Conservation (phyloP, 495 filamentous ascomycete genomes). For the Talaromyces wortmannii region DNA sequence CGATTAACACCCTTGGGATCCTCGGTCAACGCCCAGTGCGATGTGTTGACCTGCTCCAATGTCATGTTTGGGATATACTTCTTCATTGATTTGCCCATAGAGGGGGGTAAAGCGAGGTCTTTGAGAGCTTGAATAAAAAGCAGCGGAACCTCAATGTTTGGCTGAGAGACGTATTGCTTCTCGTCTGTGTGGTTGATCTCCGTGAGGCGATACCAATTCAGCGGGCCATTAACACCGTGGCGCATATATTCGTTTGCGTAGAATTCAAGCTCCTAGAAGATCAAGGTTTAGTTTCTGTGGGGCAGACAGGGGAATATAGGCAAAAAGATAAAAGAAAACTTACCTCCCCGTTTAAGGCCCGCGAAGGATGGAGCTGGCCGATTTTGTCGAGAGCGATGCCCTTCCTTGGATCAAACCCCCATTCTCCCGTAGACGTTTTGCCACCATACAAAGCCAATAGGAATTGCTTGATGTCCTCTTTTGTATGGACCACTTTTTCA, state of each 20-base stretch:
- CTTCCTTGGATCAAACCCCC: conserved; percentile 41
- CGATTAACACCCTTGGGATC: conserved; percentile 50
- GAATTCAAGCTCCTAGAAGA: conserved; percentile 58
- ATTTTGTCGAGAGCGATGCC: conserved; percentile 55
- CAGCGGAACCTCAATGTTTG: conserved; percentile 55
- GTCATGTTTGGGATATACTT: conserved; percentile 54
- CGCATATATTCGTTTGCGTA: conserved; percentile 64
- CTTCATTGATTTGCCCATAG: conserved; percentile 62
- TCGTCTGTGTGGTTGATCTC: conserved; percentile 75
- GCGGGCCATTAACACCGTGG: conserved; percentile 68
- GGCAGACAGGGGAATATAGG: not conserved
- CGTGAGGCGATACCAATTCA: conserved; percentile 76
- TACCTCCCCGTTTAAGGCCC: conserved; percentile 54
- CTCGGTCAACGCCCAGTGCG: conserved; percentile 69
- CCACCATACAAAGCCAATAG: conserved; percentile 66
- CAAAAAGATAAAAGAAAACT: conserved; percentile 10
- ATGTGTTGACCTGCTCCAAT: conserved; percentile 47
- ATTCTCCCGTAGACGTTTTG: conserved; percentile 42
- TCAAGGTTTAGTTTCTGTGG: not conserved
- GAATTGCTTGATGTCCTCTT: conserved; percentile 57
- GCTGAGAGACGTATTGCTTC: conserved; percentile 31
- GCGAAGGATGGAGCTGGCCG: conserved; percentile 33
- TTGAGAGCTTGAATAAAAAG: conserved; percentile 68
- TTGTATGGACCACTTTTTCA: conserved; percentile 48
- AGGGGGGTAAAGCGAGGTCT: conserved; percentile 61